Base-by-base conservation (phyloP, 768 basidiomycete species). In the Boletus vinaceobasis region DNA sequence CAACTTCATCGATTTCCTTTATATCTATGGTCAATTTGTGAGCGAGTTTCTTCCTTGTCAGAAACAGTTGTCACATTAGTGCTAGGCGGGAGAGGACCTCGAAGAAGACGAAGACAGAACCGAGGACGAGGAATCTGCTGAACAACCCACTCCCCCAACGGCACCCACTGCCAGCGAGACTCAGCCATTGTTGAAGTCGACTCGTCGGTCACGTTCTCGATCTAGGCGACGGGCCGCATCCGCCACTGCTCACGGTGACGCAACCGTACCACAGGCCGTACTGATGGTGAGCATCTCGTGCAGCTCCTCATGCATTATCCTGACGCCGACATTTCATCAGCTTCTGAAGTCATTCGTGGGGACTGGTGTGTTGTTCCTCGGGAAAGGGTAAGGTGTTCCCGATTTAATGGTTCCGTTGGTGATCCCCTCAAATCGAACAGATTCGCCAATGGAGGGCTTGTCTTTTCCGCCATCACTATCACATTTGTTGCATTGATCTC, bases 21-120 rank as follows among this genome's bases (percentile, higher is more conserved):
- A 88, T 64, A 77, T 98, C 26, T 99, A 92, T 65, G 97, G 97
- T 5, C 96, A 98, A 70, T 98, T 97, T 66, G 96, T 95, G 66
- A 75, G 94, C 77, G 31, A 48, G 10, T 33, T 40, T 19, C 19
- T 39, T 53, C 7, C 27, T 17, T 42, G 29, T 21, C 38, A 27
- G 5, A 3, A 43, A 26, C 38, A 10, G 2, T 40, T 37, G 43
- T 52, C 35, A 58, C 57, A 54, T 59, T 52, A 17, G 40, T 43
- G 23, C 31, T 54, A 93, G 93, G 94, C 93, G 35, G 91, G 95
- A 65, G 90, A 92, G 76, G 90, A 93, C 60, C 77, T 94, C 3
- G 90, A 91, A 65, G 94, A 97, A 21, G 93, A 95, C 10, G 87
- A 88, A 46, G 85, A 85, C 4, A 82, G 81, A 42, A 70, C 75